Evolutionary conservation across 345 rosid genomes (phyloP), one percentile per base, ranked within the genome.

Genomic region (Gossypium herbaceum): DNA sequence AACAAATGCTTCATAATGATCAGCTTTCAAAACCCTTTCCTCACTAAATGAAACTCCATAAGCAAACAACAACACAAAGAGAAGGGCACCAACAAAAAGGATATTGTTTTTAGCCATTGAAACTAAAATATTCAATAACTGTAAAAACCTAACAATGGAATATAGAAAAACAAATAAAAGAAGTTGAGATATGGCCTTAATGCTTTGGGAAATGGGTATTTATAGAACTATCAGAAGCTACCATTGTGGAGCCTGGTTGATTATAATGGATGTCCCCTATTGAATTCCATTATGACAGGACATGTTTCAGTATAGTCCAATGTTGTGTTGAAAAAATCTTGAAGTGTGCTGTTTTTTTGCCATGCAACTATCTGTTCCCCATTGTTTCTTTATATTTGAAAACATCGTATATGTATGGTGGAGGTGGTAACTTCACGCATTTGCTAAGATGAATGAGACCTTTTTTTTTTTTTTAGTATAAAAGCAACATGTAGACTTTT

Each of bases 211-310:
- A 51, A 16, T 27, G 56, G 80, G 78, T 81, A 75, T 82, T 63
- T 82, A 82, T 85, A 85, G 78, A 76, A 34, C 41, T 34, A 34
- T 5, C 7, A 34, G 41, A 5, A 5, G 1, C 41, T 34, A 34
- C 41, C 41, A 5, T 34, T 34, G 41, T 34, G 1, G 7, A 34
- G 41, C 41, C 4, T 34, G 41, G 60, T 8, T 60, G 24, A 68
- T 51, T 57, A 82, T 84, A 74, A 80, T 86, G 34, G 20, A 80
- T 82, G 82, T 73, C 48, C 66, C 80, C 77, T 17, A 0, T 29
- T 58, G 73, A 78, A 80, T 75, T 77, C 79, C 44, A n/a, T 55
- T 74, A 9, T 22, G 75, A 39, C 3, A 56, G 1, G 29, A 72
- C 66, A 12, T 39, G 25, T 72, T 34, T 70, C 60, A 34, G 73